phyloP scores from a whole-genome alignment of 2,329 filamentous ascomycete genomes.

The Exophiala viscosa region DNA sequence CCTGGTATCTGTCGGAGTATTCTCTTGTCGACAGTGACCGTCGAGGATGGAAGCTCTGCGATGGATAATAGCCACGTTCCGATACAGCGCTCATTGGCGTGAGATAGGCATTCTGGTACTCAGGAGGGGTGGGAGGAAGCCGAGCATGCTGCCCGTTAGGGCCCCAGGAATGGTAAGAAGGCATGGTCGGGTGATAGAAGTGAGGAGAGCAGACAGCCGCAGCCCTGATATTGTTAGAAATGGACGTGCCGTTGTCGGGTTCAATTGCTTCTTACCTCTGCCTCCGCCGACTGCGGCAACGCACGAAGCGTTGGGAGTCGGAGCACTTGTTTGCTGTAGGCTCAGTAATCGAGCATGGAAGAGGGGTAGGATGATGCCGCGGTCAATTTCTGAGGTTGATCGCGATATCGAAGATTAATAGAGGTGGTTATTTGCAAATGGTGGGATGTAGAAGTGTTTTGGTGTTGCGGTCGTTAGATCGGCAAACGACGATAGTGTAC shows the following conservation, averaged over 20 bases:
- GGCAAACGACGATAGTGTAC: conserved; percentile 3
- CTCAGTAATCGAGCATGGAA: conserved; percentile 20
- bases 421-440: not conserved
- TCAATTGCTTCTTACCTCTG: conserved; percentile 3
- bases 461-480: not conserved
- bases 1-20: conserved; percentile 46
- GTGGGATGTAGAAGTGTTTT: not conserved
- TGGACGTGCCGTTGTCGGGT: not conserved
- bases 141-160: conserved; percentile 22
- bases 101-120: conserved; percentile 27
- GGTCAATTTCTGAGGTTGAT: not conserved
- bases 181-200: conserved; percentile 20
- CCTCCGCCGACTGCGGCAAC: conserved; percentile 17
- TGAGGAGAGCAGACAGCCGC: conserved; percentile 24
- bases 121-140: conserved; percentile 29
- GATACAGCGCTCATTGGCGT: conserved; percentile 26
- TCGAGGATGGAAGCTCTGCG: conserved; percentile 38
- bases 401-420: not conserved
- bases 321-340: conserved; percentile 10
- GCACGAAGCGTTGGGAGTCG: conserved; percentile 21
- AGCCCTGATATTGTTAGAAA: conserved; percentile 7
- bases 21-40: conserved; percentile 44
- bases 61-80: conserved; percentile 33
- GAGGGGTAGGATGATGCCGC: not conserved
- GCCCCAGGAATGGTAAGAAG: conserved; percentile 28